Conservation (phyloP, 164 flowering plant genomes). For the Magnolia sinica region DNA sequence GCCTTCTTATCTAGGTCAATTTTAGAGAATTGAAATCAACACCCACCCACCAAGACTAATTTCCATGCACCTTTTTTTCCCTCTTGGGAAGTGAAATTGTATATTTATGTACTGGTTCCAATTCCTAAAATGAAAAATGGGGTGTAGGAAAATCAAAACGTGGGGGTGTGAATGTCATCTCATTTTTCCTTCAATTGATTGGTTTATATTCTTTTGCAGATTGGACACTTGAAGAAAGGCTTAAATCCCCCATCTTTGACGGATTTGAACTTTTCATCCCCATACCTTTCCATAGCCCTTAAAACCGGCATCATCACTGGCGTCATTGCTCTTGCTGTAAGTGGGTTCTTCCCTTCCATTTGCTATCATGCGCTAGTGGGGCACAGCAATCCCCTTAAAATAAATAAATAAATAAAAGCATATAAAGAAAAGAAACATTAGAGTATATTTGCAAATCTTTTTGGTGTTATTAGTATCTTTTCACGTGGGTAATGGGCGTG, state of each 20-base stretch:
- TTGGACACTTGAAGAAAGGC: slow-evolving; percentile 78
- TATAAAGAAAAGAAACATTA: background rate
- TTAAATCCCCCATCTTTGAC: slow-evolving; percentile 62
- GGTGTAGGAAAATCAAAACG: background rate
- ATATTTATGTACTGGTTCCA: too few species aligned
- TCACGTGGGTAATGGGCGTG: background rate
- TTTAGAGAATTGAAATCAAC: too few species aligned
- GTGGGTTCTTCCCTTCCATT: slow-evolving; percentile 13
- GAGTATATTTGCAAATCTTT: background rate
- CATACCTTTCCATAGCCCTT: slow-evolving; percentile 40
- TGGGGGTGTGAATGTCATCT: background rate
- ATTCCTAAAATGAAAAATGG: too few species aligned
- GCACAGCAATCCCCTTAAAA: background rate
- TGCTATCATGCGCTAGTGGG: too few species aligned
- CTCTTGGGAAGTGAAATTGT: too few species aligned
- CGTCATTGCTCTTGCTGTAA: slow-evolving; percentile 77
- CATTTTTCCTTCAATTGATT: background rate
- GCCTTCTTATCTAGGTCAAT: too few species aligned
- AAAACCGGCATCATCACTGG: slow-evolving; percentile 77
- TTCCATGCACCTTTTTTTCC: too few species aligned
- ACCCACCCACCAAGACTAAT: too few species aligned
- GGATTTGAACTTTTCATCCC: slow-evolving; percentile 49
- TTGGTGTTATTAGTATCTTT: background rate
- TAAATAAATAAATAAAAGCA: too few species aligned
- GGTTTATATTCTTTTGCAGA: slow-evolving; percentile 39